Evolutionary conservation across 768 basidiomycete species (phyloP), one percentile per base, ranked within the genome.

Genomic region (Hericium alpestre): DNA sequence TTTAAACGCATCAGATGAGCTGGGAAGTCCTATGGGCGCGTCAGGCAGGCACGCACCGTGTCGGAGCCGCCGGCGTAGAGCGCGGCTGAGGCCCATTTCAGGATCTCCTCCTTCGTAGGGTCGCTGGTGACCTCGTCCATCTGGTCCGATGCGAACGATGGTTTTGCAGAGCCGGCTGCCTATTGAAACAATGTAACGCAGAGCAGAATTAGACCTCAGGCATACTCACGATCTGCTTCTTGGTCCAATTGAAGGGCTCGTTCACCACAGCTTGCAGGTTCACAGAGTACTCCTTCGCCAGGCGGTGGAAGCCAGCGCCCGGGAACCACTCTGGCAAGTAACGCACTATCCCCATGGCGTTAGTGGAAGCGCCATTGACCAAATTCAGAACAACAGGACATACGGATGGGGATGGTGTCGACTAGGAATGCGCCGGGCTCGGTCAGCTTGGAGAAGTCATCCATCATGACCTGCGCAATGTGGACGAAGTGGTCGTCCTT

Each of bases 261-360:
- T 59, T 38, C 39, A 47, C 49, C 39, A 56, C 38, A 10, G 16
- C 37, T 16, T 43, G 38, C 2, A 32, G 20, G n/a, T 43, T 56
- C 13, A 2, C 23, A 22, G 23, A n/a, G 41, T 53, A 60, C 20
- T 39, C 38, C 10, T 43, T 39, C 18, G 58, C 62, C 20, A 32
- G n/a, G 22, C 27, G 38, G 52, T 61, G 53, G 61, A 66, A 73
- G 7, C 49, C 60, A 0, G 69, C 62, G 2, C 70, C 70, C 0
- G 72, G 72, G 18, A 73, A 58, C 70, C 72, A 71, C 10, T 39
- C 48, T 3, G 72, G 72, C 1, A 69, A 48, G 55, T 62, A 60
- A 27, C 41, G 56, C 13, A 71, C 69, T 70, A 47, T 18, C 23
- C 25, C n/a, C 16, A 46, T 46, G 38, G 32, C 32, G 32, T 32